Conservation (phyloP, 768 basidiomycete genomes). For the Macrolepiota albuminosa region DNA sequence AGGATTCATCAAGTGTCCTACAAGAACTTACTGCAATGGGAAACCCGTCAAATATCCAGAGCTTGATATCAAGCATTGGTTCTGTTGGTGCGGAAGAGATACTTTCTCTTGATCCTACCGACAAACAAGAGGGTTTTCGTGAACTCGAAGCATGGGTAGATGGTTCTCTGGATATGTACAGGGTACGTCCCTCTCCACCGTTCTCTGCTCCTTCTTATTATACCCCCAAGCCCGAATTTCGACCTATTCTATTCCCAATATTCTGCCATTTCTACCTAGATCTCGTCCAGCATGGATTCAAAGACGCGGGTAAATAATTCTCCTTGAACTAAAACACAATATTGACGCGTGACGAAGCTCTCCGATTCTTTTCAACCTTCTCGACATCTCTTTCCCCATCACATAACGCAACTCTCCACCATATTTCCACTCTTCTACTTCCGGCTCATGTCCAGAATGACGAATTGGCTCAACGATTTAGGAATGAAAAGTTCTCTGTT, state of each 20-base stretch:
- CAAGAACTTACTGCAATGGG: slow-evolving; percentile 67
- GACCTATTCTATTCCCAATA: slow-evolving; percentile 90
- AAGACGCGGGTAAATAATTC: slow-evolving; percentile 75
- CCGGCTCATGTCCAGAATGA: slow-evolving; percentile 83
- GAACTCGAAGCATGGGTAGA: slow-evolving; percentile 89
- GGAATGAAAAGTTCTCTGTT: slow-evolving; percentile 87
- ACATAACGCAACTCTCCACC: slow-evolving; percentile 68
- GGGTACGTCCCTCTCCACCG: slow-evolving; percentile 41
- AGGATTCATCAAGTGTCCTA: slow-evolving; percentile 59
- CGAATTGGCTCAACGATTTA: slow-evolving; percentile 77
- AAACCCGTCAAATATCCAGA: slow-evolving; percentile 69
- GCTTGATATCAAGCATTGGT: slow-evolving; percentile 72
- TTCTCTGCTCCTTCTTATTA: neutral
- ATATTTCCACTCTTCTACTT: slow-evolving; percentile 74
- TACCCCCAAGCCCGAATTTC: slow-evolving; percentile 74
- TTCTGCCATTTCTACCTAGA: slow-evolving; percentile 98
- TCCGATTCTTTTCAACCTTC: slow-evolving; percentile 70
- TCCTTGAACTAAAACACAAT: slow-evolving; percentile 4
- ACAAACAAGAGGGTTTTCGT: slow-evolving; percentile 80
- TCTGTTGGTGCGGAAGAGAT: slow-evolving; percentile 79
- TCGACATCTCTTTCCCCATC: slow-evolving; percentile 58
- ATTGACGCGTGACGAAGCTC: slow-evolving; percentile 41
- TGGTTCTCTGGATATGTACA: slow-evolving; percentile 87
- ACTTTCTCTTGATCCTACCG: slow-evolving; percentile 74
- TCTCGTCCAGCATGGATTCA: slow-evolving; percentile 84